Percentiles rank a stretch among this genome's conserved stretches.
These are phyloP conservation scores for Pulveroboletus sp. DNA, from an alignment of 768 basidiomycete species.

Conservation along the genomic window DNA sequence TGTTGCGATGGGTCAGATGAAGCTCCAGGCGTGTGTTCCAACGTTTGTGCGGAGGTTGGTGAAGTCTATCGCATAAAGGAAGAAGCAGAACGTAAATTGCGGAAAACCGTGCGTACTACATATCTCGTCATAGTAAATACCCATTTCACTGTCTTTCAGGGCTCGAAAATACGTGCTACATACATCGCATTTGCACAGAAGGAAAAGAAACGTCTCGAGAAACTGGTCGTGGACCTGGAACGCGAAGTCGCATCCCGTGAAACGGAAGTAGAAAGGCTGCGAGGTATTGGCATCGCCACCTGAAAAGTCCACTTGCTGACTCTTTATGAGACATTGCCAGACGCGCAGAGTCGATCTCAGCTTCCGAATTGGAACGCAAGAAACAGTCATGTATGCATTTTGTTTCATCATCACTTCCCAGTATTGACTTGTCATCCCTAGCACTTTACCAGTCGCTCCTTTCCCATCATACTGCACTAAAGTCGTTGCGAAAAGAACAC, in stretches of 20 bases:
- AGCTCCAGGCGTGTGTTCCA: constrained; percentile 70
- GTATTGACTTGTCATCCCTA: constrained; percentile 30
- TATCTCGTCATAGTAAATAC: neutral
- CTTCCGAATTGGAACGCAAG: constrained; percentile 79
- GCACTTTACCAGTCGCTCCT: constrained; percentile 78
- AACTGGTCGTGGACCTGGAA: constrained; percentile 48
- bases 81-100: constrained; percentile 74
- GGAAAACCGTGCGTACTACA: constrained; percentile 62
- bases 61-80: constrained; percentile 61
- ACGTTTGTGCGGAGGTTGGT: constrained; percentile 76
- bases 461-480: constrained; percentile 70
- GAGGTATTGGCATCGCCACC: constrained; percentile 44
- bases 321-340: constrained; percentile 67
- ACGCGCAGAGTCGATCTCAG: constrained; percentile 72
- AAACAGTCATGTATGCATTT: constrained; percentile 74
- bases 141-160: constrained; percentile 42
- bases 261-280: constrained; percentile 69
- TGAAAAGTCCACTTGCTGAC: neutral
- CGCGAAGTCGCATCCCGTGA: constrained; percentile 62
- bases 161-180: constrained; percentile 84
- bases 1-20: constrained; percentile 99
- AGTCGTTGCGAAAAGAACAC: constrained; percentile 71
- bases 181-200: constrained; percentile 87
- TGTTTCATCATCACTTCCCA: neutral
- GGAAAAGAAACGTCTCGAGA: constrained; percentile 84